Conservation (phyloP, 495 filamentous ascomycete species). For the Amniculicola lignicola region DNA sequence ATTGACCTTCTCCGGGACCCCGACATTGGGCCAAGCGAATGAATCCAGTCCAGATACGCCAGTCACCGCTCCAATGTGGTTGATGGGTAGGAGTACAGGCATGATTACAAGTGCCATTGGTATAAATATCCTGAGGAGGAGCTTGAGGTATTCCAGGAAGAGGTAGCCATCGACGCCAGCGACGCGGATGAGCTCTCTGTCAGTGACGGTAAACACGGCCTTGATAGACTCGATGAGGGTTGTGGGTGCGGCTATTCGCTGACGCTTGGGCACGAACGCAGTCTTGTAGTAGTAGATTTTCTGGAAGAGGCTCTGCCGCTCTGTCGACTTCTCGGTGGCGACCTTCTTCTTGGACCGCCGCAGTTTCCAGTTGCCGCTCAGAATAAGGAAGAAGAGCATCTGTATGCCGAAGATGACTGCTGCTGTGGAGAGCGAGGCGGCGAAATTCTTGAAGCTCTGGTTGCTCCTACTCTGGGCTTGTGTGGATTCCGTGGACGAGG, state of each 20-base stretch:
- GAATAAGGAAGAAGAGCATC: conserved; percentile 25
- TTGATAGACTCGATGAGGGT: conserved; percentile 31
- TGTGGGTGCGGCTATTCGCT: conserved; percentile 16
- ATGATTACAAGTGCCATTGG: conserved; percentile 75
- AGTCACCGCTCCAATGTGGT: conserved; percentile 41
- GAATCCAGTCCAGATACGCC: conserved; percentile 51
- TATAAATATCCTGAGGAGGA: conserved; percentile 87
- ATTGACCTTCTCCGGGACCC: conserved; percentile 55
- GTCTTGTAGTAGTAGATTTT: conserved; percentile 36
- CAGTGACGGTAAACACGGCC: conserved; percentile 33
- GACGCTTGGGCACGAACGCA: conserved; percentile 28
- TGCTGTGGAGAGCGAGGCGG: conserved; percentile 29
- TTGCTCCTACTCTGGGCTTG: conserved; percentile 9
- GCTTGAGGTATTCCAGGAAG: conserved; percentile 91
- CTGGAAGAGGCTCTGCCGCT: conserved; percentile 28
- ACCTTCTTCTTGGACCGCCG: conserved; percentile 6
- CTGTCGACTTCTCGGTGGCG: conserved; percentile 1
- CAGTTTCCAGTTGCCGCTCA: conserved; percentile 32
- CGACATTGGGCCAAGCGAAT: conserved; percentile 79
- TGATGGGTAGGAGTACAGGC: conserved; percentile 83
- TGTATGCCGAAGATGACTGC: conserved; percentile 33
- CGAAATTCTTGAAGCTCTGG: conserved; percentile 31
- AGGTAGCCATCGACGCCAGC: conserved; percentile 92
- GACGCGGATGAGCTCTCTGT: conserved; percentile 28
- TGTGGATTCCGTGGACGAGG: neutral